Conservation (phyloP, 108 stramenopile genomes). For the Nitzschia sp. region DNA sequence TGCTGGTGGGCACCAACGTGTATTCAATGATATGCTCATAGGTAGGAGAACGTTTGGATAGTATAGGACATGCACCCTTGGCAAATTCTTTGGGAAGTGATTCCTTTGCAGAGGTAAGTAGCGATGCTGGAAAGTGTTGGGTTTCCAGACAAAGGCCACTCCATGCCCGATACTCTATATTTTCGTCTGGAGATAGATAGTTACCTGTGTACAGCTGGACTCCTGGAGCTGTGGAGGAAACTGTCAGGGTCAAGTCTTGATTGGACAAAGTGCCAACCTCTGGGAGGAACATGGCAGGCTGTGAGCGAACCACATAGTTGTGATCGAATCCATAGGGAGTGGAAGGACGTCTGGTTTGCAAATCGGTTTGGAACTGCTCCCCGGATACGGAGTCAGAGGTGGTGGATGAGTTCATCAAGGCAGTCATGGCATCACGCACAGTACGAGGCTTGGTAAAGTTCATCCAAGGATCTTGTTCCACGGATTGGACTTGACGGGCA, state of each 20-base stretch:
- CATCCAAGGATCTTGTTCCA: slow-evolving; percentile 57
- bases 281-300: slow-evolving; percentile 21
- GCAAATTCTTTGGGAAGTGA: slow-evolving; percentile 41
- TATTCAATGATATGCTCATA: slow-evolving; percentile 55
- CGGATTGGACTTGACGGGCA: slow-evolving; percentile 50
- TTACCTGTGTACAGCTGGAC: slow-evolving; percentile 88
- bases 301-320: slow-evolving; percentile 64
- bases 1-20: slow-evolving; percentile 22
- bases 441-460: slow-evolving; percentile 44
- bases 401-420: slow-evolving; percentile 35
- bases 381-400: neutral
- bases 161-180: slow-evolving; percentile 59
- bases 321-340: slow-evolving; percentile 80
- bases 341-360: slow-evolving; percentile 19
- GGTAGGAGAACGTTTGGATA: slow-evolving; percentile 43
- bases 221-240: slow-evolving; percentile 75
- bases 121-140: slow-evolving; percentile 82
- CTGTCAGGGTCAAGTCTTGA: slow-evolving; percentile 39
- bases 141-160: slow-evolving; percentile 85
- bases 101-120: slow-evolving; percentile 10
- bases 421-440: slow-evolving; percentile 49
- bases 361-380: slow-evolving; percentile 22
- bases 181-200: slow-evolving; percentile 50
- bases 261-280: slow-evolving; percentile 22
- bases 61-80: slow-evolving; percentile 62